Base-by-base conservation (phyloP, 2,329 filamentous ascomycete genomes). In the Diplodia sapinea region DNA sequence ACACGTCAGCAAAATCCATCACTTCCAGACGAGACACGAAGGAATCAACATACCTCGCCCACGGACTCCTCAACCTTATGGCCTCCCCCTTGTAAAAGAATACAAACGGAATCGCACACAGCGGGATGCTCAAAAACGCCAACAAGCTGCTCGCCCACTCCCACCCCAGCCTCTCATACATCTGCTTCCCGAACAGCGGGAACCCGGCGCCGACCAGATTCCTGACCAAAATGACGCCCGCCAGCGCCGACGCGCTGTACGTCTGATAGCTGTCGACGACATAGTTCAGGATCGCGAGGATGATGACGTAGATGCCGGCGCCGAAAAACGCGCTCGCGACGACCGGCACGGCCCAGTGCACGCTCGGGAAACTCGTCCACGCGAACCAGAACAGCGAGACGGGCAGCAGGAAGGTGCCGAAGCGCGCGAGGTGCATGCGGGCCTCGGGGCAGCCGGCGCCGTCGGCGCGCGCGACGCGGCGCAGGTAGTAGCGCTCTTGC, bases 61-160 rank as follows among this genome's bases (percentile, higher is more conserved):
- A 69, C 66, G 63, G 67, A 40, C 70, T 71, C 65, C 62, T 65
- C 65, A 47, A 7, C 56, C 70, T 29, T 31, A 72, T 72, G 61
- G 74, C 64, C 49, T 72, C 70, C 4, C 79, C 78, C 67, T 72
- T 74, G 49, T 74, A 76, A 62, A 78, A 80, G 66, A 80, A 79
- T 12, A 81, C 70, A 49, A 79, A 78, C 2, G 79, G 79, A 29
- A 79, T 77, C 3, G 77, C 77, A 2, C 78, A 74, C 23, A 81
- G 70, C 11, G 76, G 56, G 6, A 80, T 70, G 11, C 77, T 76
- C 26, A 81, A 61, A 54, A 81, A 80, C 0, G 74, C 79, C 15
- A 81, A 65, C 49, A 81, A 57, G 69, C 74, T 79, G 3, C 75
- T 75, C 1, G 77, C 79, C 79, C 78, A 82, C 65, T 74, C 74